phyloP scores from a whole-genome alignment of 2,329 filamentous ascomycete genomes.

The Colletotrichum noveboracense region DNA sequence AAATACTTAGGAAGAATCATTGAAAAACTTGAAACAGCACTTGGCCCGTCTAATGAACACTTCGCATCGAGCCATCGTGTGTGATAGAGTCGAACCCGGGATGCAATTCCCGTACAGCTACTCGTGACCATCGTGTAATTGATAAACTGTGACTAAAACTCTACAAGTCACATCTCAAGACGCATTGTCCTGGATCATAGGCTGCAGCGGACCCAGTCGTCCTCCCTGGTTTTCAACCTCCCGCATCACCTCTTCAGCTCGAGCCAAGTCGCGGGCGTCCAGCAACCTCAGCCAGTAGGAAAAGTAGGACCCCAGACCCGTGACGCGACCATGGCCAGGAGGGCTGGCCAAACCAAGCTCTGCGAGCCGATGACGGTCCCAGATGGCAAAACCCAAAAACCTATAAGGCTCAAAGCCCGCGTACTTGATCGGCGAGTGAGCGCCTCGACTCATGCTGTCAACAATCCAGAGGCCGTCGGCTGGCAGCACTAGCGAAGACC shows the following conservation, averaged over 20 bases:
- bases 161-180: not conserved
- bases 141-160: fast-evolving
- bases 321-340: not conserved
- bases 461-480: constrained; percentile 16
- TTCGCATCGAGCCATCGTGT: fast-evolving
- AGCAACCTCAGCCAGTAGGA: not conserved
- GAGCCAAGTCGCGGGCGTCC: not conserved
- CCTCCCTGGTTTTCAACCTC: constrained; percentile 6
- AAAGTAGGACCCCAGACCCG: constrained; percentile 7
- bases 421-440: constrained; percentile 14
- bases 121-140: fast-evolving
- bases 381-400: constrained; percentile 5
- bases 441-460: constrained; percentile 9
- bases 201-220: not conserved
- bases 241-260: not conserved
- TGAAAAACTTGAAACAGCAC: fast-evolving
- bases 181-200: constrained; percentile 15
- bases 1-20: not conserved
- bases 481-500: not conserved
- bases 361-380: constrained; percentile 7
- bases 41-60: not conserved
- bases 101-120: fast-evolving
- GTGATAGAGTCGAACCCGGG: not conserved
- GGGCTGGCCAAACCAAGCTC: not conserved
- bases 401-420: constrained; percentile 9